Evolutionary conservation across 805 yeast species (phyloP).

Genomic region (Zygoascus biomembranicola): DNA sequence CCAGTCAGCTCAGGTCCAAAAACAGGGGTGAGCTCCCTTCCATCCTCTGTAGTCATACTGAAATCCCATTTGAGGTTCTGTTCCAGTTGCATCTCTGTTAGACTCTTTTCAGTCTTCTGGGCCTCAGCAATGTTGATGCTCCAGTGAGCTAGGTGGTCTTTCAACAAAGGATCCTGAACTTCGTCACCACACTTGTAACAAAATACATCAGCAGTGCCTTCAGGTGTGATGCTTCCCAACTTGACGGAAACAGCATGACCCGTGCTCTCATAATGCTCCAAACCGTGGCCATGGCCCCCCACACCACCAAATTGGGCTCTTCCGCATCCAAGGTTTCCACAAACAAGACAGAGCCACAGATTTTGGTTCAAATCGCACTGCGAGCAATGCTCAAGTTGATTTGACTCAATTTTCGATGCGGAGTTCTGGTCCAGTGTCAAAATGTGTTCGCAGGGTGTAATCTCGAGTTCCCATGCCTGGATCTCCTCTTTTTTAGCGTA

Average conservation of each 20-base stretch:
- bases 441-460: conserved; percentile 72
- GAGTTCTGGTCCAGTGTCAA: conserved; percentile 39
- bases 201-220: conserved; percentile 69
- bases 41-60: conserved; percentile 63
- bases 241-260: conserved; percentile 82
- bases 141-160: conserved; percentile 42
- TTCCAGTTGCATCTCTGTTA: conserved; percentile 85
- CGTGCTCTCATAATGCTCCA: conserved; percentile 52
- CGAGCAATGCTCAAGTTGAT: conserved; percentile 25
- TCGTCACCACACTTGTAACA: conserved; percentile 90
- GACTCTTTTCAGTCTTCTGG: conserved; percentile 74
- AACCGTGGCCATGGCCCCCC: conserved; percentile 90
- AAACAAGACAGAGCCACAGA: conserved; percentile 84
- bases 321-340: conserved; percentile 95
- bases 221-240: conserved; percentile 75
- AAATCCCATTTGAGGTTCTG: conserved; percentile 94
- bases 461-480: conserved; percentile 87
- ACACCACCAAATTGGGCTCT: conserved; percentile 88
- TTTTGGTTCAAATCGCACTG: conserved; percentile 53
- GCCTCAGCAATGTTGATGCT: conserved; percentile 54
- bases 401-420: conserved; percentile 5
- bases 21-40: conserved; percentile 54
- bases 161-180: conserved; percentile 58
- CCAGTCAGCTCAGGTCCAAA: conserved; percentile 80
- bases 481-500: conserved; percentile 57